Conservation (phyloP, 768 basidiomycete species). For the Fistulinella prunicolor region DNA sequence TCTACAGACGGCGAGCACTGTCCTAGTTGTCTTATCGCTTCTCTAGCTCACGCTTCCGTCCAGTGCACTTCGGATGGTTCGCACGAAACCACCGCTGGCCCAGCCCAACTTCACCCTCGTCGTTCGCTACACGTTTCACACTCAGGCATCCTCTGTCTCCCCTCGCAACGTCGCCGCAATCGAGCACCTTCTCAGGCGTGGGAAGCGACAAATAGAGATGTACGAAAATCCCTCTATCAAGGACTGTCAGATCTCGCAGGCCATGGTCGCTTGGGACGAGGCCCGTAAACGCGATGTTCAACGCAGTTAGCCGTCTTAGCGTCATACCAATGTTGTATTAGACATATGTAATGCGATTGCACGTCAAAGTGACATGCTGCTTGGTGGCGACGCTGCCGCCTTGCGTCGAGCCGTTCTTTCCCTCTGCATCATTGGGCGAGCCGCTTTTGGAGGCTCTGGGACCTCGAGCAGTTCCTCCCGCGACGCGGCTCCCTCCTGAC, state of each 20-base stretch:
- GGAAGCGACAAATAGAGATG: slow-evolving; percentile 62
- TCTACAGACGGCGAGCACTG: slow-evolving; percentile 52
- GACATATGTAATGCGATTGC: slow-evolving; percentile 11
- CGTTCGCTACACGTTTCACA: slow-evolving; percentile 67
- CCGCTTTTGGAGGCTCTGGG: slow-evolving; percentile 12
- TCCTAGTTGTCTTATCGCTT: neutral
- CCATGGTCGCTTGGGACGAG: slow-evolving; percentile 66
- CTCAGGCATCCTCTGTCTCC: slow-evolving; percentile 56
- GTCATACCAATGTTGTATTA: slow-evolving; percentile 1
- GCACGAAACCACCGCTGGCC: slow-evolving; percentile 57
- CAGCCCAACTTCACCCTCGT: slow-evolving; percentile 66
- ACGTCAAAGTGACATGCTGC: slow-evolving; percentile 2
- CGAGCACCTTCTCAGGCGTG: slow-evolving; percentile 74
- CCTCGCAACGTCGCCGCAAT: slow-evolving; percentile 66
- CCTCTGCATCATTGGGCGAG: slow-evolving; percentile 20
- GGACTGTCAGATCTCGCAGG: slow-evolving; percentile 71
- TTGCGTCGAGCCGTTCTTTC: slow-evolving; percentile 19
- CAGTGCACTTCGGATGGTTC: slow-evolving; percentile 76
- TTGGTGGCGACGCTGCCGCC: slow-evolving; percentile 1
- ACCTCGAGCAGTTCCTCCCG: slow-evolving; percentile 16
- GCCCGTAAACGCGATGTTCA: slow-evolving; percentile 15
- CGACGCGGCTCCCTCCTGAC: slow-evolving; percentile 16
- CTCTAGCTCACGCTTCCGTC: slow-evolving; percentile 6
- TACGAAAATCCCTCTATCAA: slow-evolving; percentile 65
- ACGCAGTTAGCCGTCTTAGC: slow-evolving; percentile 11